Percentiles rank a stretch among this genome's conserved stretches.
Evolutionary conservation across 2,329 filamentous ascomycete genomes (phyloP).

Genomic region (Colletotrichum trifolii): DNA sequence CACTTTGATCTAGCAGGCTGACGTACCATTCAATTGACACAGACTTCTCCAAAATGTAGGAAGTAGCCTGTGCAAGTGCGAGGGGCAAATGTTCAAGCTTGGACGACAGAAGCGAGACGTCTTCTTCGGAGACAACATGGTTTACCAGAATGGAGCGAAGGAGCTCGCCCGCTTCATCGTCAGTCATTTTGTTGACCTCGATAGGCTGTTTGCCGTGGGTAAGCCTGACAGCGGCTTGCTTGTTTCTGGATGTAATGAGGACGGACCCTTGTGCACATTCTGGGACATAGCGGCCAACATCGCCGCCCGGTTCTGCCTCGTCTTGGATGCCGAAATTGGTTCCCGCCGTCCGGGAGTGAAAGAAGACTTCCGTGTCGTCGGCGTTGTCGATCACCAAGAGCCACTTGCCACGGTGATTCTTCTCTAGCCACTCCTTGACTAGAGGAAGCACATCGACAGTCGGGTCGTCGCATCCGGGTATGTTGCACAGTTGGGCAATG

Average conservation of each 20-base stretch:
- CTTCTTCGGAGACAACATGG: not conserved
- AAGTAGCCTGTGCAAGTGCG: conserved; percentile 47
- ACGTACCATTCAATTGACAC: conserved; percentile 44
- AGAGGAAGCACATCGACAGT: conserved; percentile 39
- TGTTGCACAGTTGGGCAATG: conserved; percentile 42
- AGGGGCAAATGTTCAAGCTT: conserved; percentile 42
- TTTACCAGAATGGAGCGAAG: conserved; percentile 38
- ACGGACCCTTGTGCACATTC: conserved; percentile 44
- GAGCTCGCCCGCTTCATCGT: conserved; percentile 41
- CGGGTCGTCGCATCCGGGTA: conserved; percentile 40
- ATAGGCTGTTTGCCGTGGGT: conserved; percentile 38
- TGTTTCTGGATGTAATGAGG: conserved; percentile 49
- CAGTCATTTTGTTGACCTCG: conserved; percentile 44
- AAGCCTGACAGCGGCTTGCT: conserved; percentile 43
- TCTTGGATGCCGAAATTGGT: not conserved
- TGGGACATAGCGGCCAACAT: conserved; percentile 42
- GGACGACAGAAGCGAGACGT: conserved; percentile 38
- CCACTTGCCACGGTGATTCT: conserved; percentile 35
- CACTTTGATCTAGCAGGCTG: conserved; percentile 40
- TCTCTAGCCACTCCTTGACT: conserved; percentile 45
- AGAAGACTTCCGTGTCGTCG: conserved; percentile 33
- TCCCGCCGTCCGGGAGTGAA: not conserved
- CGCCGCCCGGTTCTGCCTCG: conserved; percentile 33
- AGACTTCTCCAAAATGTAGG: conserved; percentile 47
- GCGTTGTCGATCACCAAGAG: conserved; percentile 39